Evolutionary conservation across 2,329 filamentous ascomycete genomes (phyloP), one percentile per base, ranked within the genome.

Genomic region (Nothopassalora personata): DNA sequence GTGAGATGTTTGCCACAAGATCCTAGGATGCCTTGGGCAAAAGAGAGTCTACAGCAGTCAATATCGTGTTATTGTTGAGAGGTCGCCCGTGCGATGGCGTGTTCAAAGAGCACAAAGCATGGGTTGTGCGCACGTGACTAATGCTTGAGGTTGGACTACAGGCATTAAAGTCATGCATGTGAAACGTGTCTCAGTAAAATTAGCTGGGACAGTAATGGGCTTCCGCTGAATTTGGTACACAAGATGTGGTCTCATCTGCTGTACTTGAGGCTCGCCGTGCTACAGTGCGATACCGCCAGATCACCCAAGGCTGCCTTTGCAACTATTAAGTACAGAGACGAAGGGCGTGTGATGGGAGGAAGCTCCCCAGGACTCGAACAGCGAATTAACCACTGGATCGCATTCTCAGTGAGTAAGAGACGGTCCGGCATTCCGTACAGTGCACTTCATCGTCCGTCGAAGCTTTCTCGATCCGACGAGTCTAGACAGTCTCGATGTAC

Each of bases 401-500:
- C 39, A 18, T n/a, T n/a, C 39, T 13, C 1, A 43, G 13, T 8
- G 18, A 43, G 39, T 15, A 43, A n/a, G n/a, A 43, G 39, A n/a
- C 8, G 8, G 15, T 15, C 18, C 13, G 13, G 39, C 15, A 8
- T 15, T 7, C n/a, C 2, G 13, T 18, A 15, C 39, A 18, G 13
- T 43, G 13, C 23, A 3, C 23, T 23, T 23, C 23, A 23, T 23
- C 23, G 23, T 23, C 23, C 23, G 23, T 23, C 23, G 23, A 23
- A 23, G 23, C 23, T 23, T 23, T 23, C n/a, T 15, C 39, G 39
- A n/a, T 43, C 13, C 7, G 18, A 7, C 39, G 18, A 9, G 45
- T 28, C 58, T 60, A 74, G 5, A 75, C 72, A 28, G 71, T 74
- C 64, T 75, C 73, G 45, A 75, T 74, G 60, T 75, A 75, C 53